These are phyloP conservation scores for Osmanthus fragrans DNA, from an alignment of 257 asterid species.

Conservation along the genomic window DNA sequence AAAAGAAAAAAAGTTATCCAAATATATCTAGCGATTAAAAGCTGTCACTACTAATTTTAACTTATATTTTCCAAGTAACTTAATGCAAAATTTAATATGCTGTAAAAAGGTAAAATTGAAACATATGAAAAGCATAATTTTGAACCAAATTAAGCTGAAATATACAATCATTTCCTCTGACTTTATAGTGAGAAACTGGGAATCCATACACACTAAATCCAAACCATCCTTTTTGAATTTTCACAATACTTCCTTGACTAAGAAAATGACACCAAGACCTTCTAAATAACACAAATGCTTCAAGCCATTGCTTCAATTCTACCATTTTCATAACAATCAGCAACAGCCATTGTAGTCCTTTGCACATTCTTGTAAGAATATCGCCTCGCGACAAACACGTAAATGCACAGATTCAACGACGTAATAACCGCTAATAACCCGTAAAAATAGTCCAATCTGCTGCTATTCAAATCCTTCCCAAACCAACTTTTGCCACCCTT, in stretches of 20 bases:
- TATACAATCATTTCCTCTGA: background rate
- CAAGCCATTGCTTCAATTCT: background rate
- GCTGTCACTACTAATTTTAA: too few relatives aligned
- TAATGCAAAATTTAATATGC: too few relatives aligned
- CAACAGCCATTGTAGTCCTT: slow-evolving; percentile 47
- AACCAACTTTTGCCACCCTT: slow-evolving; percentile 59
- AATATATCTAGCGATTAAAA: too few relatives aligned
- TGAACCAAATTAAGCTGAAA: background rate
- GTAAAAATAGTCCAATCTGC: slow-evolving; percentile 46
- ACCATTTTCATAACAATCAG: slow-evolving; percentile 36
- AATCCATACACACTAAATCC: background rate
- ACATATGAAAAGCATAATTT: background rate
- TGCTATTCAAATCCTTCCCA: slow-evolving; percentile 44
- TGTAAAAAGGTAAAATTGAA: background rate
- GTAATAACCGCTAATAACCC: slow-evolving; percentile 59
- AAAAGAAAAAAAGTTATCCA: too few relatives aligned
- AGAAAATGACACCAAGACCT: background rate
- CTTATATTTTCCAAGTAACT: too few relatives aligned
- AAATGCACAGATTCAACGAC: slow-evolving; percentile 41
- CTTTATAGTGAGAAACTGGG: background rate
- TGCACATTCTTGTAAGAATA: slow-evolving; percentile 74
- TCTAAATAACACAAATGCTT: background rate
- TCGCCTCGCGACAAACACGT: slow-evolving; percentile 46
- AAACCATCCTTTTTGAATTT: background rate
- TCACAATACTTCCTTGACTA: background rate